Percentiles rank a stretch among this genome's conserved stretches.
phyloP scores from a whole-genome alignment of 495 filamentous ascomycete genomes.

The Ascobolus immersus region DNA sequence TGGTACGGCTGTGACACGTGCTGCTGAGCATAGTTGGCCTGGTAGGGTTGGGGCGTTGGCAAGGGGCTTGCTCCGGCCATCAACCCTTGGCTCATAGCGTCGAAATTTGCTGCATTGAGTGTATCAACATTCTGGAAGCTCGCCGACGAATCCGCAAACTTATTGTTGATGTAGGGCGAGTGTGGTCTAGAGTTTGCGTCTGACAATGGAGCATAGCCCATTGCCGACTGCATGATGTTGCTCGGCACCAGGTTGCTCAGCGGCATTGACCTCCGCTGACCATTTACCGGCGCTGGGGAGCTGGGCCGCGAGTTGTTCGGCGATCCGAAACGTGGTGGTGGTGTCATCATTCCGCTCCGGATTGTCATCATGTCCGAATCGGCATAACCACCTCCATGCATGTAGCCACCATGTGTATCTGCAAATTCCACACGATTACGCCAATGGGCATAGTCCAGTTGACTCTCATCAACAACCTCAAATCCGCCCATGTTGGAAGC shows the following conservation, averaged over 20 bases:
- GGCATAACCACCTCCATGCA: slow-evolving; percentile 15
- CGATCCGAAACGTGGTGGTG: slow-evolving; percentile 10
- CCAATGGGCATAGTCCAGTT: slow-evolving; percentile 83
- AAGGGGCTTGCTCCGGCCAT: no score
- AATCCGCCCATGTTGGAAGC: slow-evolving; percentile 29
- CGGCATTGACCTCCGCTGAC: slow-evolving; percentile 5
- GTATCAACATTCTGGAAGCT: slow-evolving; percentile 5
- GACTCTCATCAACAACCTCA: slow-evolving; percentile 65
- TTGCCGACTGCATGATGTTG: slow-evolving; percentile 3
- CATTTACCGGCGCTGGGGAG: slow-evolving; percentile 4
- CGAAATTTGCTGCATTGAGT: no score
- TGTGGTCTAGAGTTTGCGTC: slow-evolving; percentile 2
- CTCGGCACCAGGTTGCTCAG: slow-evolving; percentile 3
- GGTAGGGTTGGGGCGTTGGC: slow-evolving; percentile 11
- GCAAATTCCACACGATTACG: slow-evolving; percentile 73
- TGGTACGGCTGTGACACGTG: slow-evolving; percentile 12
- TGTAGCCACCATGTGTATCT: slow-evolving; percentile 52
- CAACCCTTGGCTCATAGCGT: no score
- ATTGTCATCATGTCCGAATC: slow-evolving; percentile 3
- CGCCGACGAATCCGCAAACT: no score
- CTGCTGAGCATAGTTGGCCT: slow-evolving; percentile 9
- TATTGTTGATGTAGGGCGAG: no score
- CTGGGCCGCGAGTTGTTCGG: slow-evolving; percentile 12
- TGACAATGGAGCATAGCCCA: slow-evolving; percentile 9
- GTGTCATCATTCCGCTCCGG: slow-evolving; percentile 12